Evolutionary conservation across 2,329 filamentous ascomycete species (phyloP).

Genomic region (Aspergillus tanneri): DNA sequence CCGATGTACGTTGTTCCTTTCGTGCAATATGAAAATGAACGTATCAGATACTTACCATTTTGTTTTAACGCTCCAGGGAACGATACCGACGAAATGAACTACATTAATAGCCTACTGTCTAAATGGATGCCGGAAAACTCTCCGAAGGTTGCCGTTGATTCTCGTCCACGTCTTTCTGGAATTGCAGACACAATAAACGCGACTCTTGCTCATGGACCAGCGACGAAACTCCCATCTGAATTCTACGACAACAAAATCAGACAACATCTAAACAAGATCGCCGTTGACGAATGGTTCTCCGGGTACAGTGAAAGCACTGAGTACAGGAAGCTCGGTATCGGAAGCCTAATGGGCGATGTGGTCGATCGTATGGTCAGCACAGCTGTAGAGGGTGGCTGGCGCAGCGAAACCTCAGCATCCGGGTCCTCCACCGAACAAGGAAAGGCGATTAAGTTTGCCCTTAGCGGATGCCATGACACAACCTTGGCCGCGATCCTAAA

Average conservation of each 20-base stretch:
- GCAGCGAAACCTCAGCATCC: constrained; percentile 52
- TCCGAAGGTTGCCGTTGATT: constrained; percentile 74
- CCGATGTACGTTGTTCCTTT: constrained; percentile 51
- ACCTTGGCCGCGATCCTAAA: constrained; percentile 78
- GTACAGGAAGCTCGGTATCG: constrained; percentile 87
- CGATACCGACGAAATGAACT: constrained; percentile 73
- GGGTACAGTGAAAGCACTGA: constrained; percentile 82
- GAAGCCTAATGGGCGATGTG: constrained; percentile 78
- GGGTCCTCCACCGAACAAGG: constrained; percentile 41
- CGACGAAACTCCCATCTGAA: constrained; percentile 73
- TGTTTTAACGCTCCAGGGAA: constrained; percentile 52
- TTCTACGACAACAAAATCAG: constrained; percentile 80
- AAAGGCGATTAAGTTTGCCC: constrained; percentile 64
- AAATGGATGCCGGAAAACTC: constrained; percentile 79
- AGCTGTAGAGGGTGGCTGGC: constrained; percentile 59
- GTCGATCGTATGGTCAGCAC: constrained; percentile 69
- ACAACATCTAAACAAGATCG: constrained; percentile 68
- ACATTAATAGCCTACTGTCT: constrained; percentile 72
- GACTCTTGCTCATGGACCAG: constrained; percentile 77
- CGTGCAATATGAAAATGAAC: background rate
- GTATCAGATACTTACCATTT: background rate
- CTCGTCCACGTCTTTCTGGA: constrained; percentile 77
- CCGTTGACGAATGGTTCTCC: constrained; percentile 87
- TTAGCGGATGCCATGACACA: constrained; percentile 90
- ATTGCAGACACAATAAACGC: constrained; percentile 94